Evolutionary conservation across 306 rosid genomes (phyloP).

Genomic region (Corylus americana): DNA sequence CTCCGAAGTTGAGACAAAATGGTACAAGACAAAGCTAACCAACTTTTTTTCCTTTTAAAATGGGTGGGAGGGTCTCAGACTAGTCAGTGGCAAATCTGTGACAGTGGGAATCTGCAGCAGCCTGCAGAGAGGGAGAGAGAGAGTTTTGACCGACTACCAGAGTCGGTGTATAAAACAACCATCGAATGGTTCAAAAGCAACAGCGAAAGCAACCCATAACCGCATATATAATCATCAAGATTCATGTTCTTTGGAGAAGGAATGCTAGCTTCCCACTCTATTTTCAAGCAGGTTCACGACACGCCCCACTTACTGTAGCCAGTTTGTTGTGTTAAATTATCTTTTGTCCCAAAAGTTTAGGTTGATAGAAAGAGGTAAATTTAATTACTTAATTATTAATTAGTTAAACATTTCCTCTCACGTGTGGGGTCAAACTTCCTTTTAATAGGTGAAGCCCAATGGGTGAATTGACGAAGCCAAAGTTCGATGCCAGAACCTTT

Average conservation of each 20-base stretch:
- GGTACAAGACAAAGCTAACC: constrained; percentile 43
- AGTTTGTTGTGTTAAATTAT: too few species aligned
- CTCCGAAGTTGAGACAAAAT: constrained; percentile 38
- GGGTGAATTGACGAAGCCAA: too few species aligned
- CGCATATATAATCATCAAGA: constrained; percentile 26
- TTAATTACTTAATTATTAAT: too few species aligned
- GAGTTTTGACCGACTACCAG: constrained; percentile 45
- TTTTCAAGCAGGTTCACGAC: not conserved
- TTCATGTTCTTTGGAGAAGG: not conserved
- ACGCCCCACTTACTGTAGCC: not conserved
- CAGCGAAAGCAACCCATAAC: constrained; percentile 44
- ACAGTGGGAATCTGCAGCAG: constrained; percentile 37
- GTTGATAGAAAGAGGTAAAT: too few species aligned
- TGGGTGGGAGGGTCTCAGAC: constrained; percentile 27
- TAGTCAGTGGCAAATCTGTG: constrained; percentile 39
- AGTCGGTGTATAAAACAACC: constrained; percentile 18
- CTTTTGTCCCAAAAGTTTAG: too few species aligned
- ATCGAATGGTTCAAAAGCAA: constrained; percentile 26
- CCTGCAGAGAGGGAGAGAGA: constrained; percentile 20
- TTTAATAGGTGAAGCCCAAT: too few species aligned
- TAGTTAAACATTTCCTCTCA: too few species aligned
- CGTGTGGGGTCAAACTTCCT: too few species aligned
- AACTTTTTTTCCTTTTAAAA: constrained; percentile 23
- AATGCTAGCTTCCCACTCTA: not conserved
- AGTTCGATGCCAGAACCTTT: too few species aligned